A percentile compares a stretch with the other conserved stretches of the same genome.
Evolutionary conservation across 306 rosid species (phyloP).

Genomic region (Aeschynomene evenia): DNA sequence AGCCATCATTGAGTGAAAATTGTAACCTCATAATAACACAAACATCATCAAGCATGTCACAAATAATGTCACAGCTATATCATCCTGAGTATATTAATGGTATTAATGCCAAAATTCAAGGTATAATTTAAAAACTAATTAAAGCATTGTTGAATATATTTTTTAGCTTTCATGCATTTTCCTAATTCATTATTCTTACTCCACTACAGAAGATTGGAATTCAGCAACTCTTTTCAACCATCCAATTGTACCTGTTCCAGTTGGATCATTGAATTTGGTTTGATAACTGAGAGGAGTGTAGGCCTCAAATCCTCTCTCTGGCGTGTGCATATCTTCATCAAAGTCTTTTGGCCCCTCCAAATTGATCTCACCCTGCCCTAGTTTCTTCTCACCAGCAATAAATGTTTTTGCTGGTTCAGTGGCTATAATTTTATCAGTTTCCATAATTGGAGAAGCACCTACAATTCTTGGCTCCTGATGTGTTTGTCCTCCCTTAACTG

Average conservation of each 20-base stretch:
- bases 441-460: slow-evolving; percentile 32
- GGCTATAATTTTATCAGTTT: background rate
- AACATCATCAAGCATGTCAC: background rate
- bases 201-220: background rate
- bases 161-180: too few species aligned
- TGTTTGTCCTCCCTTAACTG: slow-evolving; percentile 9
- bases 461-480: slow-evolving; percentile 1
- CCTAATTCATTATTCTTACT: background rate
- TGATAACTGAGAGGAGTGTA: slow-evolving; percentile 32
- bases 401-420: slow-evolving; percentile 27
- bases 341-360: slow-evolving; percentile 41
- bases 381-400: slow-evolving; percentile 15
- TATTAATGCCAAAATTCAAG: background rate
- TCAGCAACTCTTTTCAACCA: background rate
- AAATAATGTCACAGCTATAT: background rate
- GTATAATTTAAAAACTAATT: background rate
- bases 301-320: slow-evolving; percentile 9
- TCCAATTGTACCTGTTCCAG: slow-evolving; percentile 37
- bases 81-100: too few species aligned
- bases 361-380: slow-evolving; percentile 21
- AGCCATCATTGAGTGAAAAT: slow-evolving; percentile 14
- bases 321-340: slow-evolving; percentile 37
- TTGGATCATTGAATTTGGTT: slow-evolving; percentile 45
- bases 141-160: background rate
- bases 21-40: background rate